These are phyloP conservation scores for Claviceps pazoutovae DNA, from an alignment of 2,329 filamentous ascomycete species.

Conservation along the genomic window DNA sequence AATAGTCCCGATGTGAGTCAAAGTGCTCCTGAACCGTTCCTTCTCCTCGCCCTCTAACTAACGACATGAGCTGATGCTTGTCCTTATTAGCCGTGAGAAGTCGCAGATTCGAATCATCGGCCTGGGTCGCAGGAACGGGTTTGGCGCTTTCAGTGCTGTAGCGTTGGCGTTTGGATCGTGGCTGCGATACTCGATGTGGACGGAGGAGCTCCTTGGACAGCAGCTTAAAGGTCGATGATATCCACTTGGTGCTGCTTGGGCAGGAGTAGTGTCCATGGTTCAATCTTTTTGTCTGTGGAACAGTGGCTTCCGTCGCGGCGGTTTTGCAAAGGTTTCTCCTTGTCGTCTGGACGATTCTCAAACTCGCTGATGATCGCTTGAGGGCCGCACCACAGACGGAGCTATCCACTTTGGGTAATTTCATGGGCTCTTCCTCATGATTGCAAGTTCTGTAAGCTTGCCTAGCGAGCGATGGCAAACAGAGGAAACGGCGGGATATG, in stretches of 20 bases:
- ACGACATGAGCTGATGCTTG: constrained; percentile 33
- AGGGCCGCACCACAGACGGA: constrained; percentile 44
- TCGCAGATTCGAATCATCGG: constrained; percentile 1
- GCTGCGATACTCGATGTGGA: background rate
- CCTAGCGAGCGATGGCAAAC: background rate
- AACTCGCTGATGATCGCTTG: constrained; percentile 25
- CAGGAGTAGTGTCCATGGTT: constrained; percentile 13
- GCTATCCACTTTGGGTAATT: constrained; percentile 44
- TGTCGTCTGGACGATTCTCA: constrained; percentile 10
- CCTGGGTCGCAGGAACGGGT: constrained; percentile 7
- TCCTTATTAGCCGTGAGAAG: constrained; percentile 8
- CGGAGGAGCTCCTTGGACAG: constrained; percentile 13
- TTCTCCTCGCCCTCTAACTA: constrained; percentile 37
- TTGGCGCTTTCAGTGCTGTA: constrained; percentile 16
- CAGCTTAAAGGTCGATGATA: constrained; percentile 27
- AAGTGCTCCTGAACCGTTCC: constrained; percentile 39
- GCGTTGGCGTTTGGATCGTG: constrained; percentile 7
- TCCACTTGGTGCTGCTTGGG: constrained; percentile 23
- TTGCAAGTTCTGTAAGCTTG: constrained; percentile 11
- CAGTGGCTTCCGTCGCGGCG: constrained; percentile 8
- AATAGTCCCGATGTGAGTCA: constrained; percentile 37
- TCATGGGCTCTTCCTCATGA: constrained; percentile 46
- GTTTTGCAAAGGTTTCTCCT: constrained; percentile 15
- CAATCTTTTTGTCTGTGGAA: constrained; percentile 1
- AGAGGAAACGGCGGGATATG: background rate